Base-by-base conservation (phyloP, 352 stramenopile species). In the Pythium rhizo-oryzae region DNA sequence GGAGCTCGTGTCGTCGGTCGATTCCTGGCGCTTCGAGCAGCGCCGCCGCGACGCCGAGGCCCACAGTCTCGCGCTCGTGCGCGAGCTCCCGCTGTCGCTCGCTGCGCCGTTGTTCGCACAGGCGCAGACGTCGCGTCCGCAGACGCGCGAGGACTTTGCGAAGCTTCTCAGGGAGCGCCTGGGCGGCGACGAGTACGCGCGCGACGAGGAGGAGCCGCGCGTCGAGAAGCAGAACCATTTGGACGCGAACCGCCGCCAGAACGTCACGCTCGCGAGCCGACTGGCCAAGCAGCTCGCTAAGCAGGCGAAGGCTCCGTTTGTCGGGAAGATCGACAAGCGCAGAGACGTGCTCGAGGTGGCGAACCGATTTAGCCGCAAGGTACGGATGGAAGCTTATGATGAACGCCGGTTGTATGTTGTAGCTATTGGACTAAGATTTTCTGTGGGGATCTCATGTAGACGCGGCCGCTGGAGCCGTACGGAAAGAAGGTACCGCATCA, bases 11-110 rank as follows among this genome's bases (percentile, higher is more conserved):
- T 41, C 55, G 25, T 63, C 72, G 23, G 59, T 87, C 28, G 83
- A 93, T 61, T 56, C 63, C 35, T 81, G 69, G 75, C 75, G 75
- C 62, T 90, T 82, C 65, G 43, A 80, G 54, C 78, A 81, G 58
- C 85, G 83, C 44, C 39, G 75, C 33, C 70, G 65, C 24, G 82
- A 92, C 73, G 83, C 85, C 24, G 65, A 67, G 59, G 68, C 28
- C 30, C 72, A 89, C 72, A 92, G 79, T 74, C 73, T 70, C 18
- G 67, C 72, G 21, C 67, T 93, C 50, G 67, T 67, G 30, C 52
- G 53, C 25, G 70, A 85, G 33, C 84, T 77, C 64, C 80, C 85
- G 12, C 56, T 84, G 43, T 69, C 77, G 60, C 55, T 88, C n/a
- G 69, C 77, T 21, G 57, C 69, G 30, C 62, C 80, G 16, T 24